Evolutionary conservation across 495 filamentous ascomycete species (phyloP).

Genomic region (Penicillium ochrochloron): DNA sequence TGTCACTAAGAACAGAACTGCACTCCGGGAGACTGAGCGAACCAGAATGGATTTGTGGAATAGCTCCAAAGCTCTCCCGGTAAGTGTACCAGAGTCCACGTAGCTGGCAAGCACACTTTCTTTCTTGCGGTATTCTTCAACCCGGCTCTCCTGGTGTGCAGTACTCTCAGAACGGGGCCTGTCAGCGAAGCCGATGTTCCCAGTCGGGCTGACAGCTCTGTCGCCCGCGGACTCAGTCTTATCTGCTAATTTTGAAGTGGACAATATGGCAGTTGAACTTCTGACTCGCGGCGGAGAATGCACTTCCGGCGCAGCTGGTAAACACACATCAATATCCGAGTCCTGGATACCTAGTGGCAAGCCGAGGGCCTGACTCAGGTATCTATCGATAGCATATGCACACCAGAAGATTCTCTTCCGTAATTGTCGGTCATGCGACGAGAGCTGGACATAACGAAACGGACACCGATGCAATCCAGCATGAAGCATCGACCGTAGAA

Average conservation of each 20-base stretch:
- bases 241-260: neutral
- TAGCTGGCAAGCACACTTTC: slow-evolving; percentile 45
- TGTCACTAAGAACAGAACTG: slow-evolving; percentile 44
- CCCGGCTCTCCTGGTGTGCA: neutral
- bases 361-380: slow-evolving; percentile 52
- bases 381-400: slow-evolving; percentile 54
- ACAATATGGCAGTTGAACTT: neutral
- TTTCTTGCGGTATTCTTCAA: slow-evolving; percentile 25
- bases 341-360: slow-evolving; percentile 50
- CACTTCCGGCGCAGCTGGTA: slow-evolving; percentile 36
- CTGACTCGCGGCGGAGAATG: slow-evolving; percentile 31
- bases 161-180: neutral
- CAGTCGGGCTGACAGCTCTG: neutral
- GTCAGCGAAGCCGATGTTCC: neutral
- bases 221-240: neutral
- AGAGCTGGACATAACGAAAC: slow-evolving; percentile 47
- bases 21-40: slow-evolving; percentile 41
- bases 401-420: slow-evolving; percentile 57
- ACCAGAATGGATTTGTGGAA: slow-evolving; percentile 50
- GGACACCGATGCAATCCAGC: slow-evolving; percentile 49
- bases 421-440: slow-evolving; percentile 45
- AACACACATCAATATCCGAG: slow-evolving; percentile 49
- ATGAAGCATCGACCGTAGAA: slow-evolving; percentile 47
- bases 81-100: slow-evolving; percentile 46
- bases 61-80: slow-evolving; percentile 44